Evolutionary conservation across 2,329 filamentous ascomycete genomes (phyloP).

Genomic region (Botrytis tulipae): DNA sequence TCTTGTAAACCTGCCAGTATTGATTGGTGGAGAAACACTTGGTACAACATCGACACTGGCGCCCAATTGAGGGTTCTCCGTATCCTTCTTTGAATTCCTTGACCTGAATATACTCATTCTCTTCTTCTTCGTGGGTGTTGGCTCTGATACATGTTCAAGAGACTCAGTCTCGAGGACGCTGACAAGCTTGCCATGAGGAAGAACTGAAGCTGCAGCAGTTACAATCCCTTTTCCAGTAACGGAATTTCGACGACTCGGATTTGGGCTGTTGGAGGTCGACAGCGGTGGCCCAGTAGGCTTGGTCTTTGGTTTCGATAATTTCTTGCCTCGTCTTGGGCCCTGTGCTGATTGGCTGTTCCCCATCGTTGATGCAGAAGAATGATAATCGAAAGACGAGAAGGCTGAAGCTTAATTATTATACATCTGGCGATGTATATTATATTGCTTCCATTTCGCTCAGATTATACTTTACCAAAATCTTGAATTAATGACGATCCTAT

Average conservation of each 20-base stretch:
- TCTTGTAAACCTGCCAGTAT: constrained; percentile 12
- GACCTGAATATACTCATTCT: constrained; percentile 17
- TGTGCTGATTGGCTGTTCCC: constrained; percentile 35
- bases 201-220: not conserved
- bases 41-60: not conserved
- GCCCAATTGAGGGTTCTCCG: not conserved
- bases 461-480: constrained; percentile 7
- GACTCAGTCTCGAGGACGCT: constrained; percentile 11
- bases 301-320: constrained; percentile 38
- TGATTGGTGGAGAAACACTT: not conserved
- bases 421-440: constrained; percentile 17
- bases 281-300: constrained; percentile 29
- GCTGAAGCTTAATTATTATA: constrained; percentile 11
- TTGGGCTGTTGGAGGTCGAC: constrained; percentile 25
- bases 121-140: constrained; percentile 23
- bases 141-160: not conserved
- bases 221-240: constrained; percentile 21
- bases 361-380: constrained; percentile 27
- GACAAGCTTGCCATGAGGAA: constrained; percentile 6
- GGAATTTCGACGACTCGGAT: constrained; percentile 31
- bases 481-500: constrained; percentile 4
- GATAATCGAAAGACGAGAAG: constrained; percentile 17
- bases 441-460: constrained; percentile 21
- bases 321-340: constrained; percentile 27
- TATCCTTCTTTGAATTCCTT: constrained; percentile 15